Evolutionary conservation across 2,329 filamentous ascomycete genomes (phyloP).

Genomic region (Fusarium guadeloupense): DNA sequence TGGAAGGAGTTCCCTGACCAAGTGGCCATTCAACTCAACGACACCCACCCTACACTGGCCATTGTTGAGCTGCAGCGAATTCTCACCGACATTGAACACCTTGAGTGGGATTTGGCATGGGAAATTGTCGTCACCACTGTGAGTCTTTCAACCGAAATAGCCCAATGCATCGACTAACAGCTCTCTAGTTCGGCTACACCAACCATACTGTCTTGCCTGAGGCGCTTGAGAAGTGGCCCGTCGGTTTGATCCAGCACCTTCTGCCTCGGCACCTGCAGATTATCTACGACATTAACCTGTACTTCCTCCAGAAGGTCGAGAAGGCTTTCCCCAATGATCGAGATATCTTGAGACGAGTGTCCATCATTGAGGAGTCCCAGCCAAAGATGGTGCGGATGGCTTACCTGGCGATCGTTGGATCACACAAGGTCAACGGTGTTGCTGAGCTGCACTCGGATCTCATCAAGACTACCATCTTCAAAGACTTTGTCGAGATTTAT

Average conservation of each 20-base stretch:
- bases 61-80: constrained; percentile 97
- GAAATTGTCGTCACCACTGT: constrained; percentile 75
- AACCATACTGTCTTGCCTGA: constrained; percentile 98
- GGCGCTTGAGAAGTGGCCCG: constrained; percentile 98
- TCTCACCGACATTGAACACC: constrained; percentile 84
- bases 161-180: constrained; percentile 10
- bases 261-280: constrained; percentile 95
- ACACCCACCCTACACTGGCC: constrained; percentile 95
- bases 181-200: constrained; percentile 85
- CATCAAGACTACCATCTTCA: constrained; percentile 99
- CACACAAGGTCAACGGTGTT: constrained; percentile 99
- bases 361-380: constrained; percentile 95
- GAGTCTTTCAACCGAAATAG: constrained; percentile 45
- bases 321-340: constrained; percentile 88
- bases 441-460: constrained; percentile 97
- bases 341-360: constrained; percentile 86
- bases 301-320: constrained; percentile 91
- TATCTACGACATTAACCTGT: constrained; percentile 97
- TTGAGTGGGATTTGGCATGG: constrained; percentile 96
- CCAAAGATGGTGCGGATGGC: constrained; percentile 99
- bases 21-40: constrained; percentile 96
- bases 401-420: constrained; percentile 91
- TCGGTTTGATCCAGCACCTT: constrained; percentile 89
- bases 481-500: constrained; percentile 95
- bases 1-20: constrained; percentile 95